phyloP scores from a whole-genome alignment of 139 green algal species.

The Chlorella sp. region DNA sequence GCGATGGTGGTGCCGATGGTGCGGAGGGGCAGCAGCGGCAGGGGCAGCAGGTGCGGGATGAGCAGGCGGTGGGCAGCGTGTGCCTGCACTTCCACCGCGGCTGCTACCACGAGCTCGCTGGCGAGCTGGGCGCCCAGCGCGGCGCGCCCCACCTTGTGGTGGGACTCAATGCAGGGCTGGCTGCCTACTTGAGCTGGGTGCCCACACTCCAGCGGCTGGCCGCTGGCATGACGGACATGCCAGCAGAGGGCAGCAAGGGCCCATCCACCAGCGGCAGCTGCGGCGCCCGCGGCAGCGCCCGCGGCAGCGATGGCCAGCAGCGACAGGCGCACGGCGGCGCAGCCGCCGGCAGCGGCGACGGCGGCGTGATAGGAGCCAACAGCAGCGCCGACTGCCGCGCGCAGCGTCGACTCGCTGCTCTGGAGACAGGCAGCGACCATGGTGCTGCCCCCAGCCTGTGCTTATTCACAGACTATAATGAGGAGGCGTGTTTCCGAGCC shows the following conservation, averaged over 20 bases:
- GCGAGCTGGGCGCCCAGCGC: slow-evolving; percentile 9
- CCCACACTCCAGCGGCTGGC: slow-evolving; percentile 33
- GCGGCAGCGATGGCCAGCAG: background rate
- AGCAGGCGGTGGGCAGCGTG: background rate
- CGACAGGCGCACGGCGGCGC: background rate
- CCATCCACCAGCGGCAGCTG: background rate
- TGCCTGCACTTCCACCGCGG: slow-evolving; percentile 8
- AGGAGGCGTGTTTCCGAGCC: slow-evolving; percentile 12
- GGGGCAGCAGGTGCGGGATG: background rate
- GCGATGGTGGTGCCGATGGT: background rate
- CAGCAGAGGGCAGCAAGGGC: background rate
- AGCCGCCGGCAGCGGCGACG: too few relatives aligned
- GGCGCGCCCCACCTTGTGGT: slow-evolving; percentile 14
- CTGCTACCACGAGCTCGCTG: slow-evolving; percentile 15
- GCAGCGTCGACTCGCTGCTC: too few relatives aligned
- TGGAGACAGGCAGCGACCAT: background rate
- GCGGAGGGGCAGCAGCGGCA: background rate
- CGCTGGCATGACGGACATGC: background rate
- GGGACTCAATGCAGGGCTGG: slow-evolving; percentile 41
- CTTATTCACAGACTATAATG: slow-evolving; percentile 28
- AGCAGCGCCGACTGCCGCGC: background rate
- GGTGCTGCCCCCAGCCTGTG: background rate
- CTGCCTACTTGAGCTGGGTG: slow-evolving; percentile 39
- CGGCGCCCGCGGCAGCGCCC: background rate
- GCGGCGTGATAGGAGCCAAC: background rate